Evolutionary conservation across 169 alveolate species (phyloP).

Genomic region (Besnoitia besnoiti): DNA sequence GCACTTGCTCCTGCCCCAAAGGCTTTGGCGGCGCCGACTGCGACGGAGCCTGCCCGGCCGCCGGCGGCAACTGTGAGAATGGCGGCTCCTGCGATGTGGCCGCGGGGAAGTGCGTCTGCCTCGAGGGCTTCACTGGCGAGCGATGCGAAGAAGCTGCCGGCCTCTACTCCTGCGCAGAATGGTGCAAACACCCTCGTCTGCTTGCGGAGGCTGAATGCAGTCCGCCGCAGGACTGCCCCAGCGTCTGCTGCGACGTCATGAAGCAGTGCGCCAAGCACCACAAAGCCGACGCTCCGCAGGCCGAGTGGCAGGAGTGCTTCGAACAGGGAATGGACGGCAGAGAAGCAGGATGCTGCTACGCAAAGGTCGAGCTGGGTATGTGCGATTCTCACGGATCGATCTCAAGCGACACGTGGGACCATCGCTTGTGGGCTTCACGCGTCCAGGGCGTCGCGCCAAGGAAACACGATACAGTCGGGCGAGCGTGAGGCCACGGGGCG

Average conservation of each 20-base stretch:
- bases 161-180: constrained; percentile 28
- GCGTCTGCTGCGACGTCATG: constrained; percentile 50
- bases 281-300: not conserved
- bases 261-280: not conserved
- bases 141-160: constrained; percentile 47
- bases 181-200: constrained; percentile 41
- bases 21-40: constrained; percentile 40
- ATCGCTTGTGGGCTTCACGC: too few species aligned
- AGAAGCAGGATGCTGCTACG: constrained; percentile 50
- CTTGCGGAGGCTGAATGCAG: constrained; percentile 7
- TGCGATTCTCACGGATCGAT: too few species aligned
- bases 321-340: constrained; percentile 13
- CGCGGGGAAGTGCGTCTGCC: constrained; percentile 55
- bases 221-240: constrained; percentile 50
- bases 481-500: too few species aligned
- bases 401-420: too few species aligned
- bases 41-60: constrained; percentile 48
- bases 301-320: constrained; percentile 28
- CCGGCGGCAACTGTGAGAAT: constrained; percentile 55
- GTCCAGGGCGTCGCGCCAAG: too few species aligned
- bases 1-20: constrained; percentile 21
- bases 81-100: constrained; percentile 59
- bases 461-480: too few species aligned
- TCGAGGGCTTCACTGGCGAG: constrained; percentile 46
- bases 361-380: not conserved